Evolutionary conservation across 1,284 basidiomycete species (phyloP).

Genomic region (Cerrena zonata): DNA sequence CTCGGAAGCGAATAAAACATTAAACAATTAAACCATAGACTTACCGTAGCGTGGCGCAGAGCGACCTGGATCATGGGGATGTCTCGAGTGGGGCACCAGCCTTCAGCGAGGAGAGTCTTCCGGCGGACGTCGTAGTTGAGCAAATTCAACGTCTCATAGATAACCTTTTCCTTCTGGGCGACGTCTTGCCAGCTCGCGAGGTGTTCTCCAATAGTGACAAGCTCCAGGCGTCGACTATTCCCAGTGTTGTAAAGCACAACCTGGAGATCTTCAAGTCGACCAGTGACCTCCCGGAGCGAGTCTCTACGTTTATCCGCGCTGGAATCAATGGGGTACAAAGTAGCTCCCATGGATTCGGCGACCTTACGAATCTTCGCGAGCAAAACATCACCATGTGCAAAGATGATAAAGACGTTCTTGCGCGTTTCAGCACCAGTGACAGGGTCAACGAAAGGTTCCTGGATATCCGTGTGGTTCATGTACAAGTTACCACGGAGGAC

Average conservation of each 20-base stretch:
- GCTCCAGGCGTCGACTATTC: constrained; percentile 79
- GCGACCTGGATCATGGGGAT: constrained; percentile 84
- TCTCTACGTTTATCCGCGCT: constrained; percentile 89
- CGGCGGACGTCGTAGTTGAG: constrained; percentile 91
- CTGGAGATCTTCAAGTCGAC: constrained; percentile 88
- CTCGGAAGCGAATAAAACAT: not conserved
- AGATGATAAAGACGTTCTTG: constrained; percentile 99
- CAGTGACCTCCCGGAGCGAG: constrained; percentile 82
- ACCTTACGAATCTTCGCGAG: constrained; percentile 98
- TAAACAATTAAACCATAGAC: constrained; percentile 20
- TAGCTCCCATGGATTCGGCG: constrained; percentile 96
- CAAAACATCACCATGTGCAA: constrained; percentile 91
- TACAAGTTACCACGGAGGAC: constrained; percentile 96
- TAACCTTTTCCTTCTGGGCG: constrained; percentile 90
- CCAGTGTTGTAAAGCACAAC: constrained; percentile 88
- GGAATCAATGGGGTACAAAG: constrained; percentile 92
- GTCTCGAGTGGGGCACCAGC: constrained; percentile 93
- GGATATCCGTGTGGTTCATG: constrained; percentile 98
- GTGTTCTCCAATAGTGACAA: constrained; percentile 81
- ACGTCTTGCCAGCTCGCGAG: constrained; percentile 91
- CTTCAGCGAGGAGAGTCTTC: constrained; percentile 95
- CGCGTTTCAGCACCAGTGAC: constrained; percentile 75
- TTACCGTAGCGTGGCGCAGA: constrained; percentile 84
- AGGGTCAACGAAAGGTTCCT: constrained; percentile 87
- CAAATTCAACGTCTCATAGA: constrained; percentile 90